Evolutionary conservation across 345 rosid genomes (phyloP).

Genomic region (Linum usitatissimum): DNA sequence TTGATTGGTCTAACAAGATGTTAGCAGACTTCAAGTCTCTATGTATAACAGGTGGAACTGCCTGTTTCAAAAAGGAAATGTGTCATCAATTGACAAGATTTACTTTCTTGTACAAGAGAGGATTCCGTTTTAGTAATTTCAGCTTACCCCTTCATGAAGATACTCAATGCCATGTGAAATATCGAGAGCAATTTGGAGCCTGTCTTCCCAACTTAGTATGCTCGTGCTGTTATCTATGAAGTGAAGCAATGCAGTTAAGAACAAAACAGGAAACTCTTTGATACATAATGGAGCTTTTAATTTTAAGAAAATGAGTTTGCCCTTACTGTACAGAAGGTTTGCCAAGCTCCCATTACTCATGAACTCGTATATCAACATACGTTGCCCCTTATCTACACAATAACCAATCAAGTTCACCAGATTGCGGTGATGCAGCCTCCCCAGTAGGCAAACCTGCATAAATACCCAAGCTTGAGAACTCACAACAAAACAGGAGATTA

Average conservation of each 20-base stretch:
- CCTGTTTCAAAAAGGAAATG: conserved; percentile 33
- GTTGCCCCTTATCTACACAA: conserved; percentile 73
- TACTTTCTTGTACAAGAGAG: neutral
- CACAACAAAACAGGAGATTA: neutral
- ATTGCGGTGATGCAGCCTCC: conserved; percentile 91
- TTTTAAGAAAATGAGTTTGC: conserved; percentile 1
- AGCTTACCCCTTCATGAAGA: conserved; percentile 82
- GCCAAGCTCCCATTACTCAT: conserved; percentile 95
- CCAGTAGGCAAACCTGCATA: conserved; percentile 67
- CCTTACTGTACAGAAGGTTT: conserved; percentile 68
- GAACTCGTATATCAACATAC: conserved; percentile 79
- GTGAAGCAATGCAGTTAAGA: conserved; percentile 2
- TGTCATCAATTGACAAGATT: neutral
- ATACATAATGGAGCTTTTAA: neutral
- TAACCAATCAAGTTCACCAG: conserved; percentile 91
- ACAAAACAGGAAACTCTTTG: conserved; percentile 3
- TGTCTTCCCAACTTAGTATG: conserved; percentile 66
- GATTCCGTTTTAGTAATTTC: neutral
- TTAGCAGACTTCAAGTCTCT: conserved; percentile 95
- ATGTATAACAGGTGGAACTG: conserved; percentile 88
- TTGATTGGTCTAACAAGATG: conserved; percentile 68
- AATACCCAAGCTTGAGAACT: conserved; percentile 11
- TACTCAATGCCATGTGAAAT: conserved; percentile 88
- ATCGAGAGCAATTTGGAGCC: conserved; percentile 77
- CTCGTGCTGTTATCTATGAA: conserved; percentile 37